phyloP scores from a whole-genome alignment of 176 grass and related monocot genomes.

The Poa annua region DNA sequence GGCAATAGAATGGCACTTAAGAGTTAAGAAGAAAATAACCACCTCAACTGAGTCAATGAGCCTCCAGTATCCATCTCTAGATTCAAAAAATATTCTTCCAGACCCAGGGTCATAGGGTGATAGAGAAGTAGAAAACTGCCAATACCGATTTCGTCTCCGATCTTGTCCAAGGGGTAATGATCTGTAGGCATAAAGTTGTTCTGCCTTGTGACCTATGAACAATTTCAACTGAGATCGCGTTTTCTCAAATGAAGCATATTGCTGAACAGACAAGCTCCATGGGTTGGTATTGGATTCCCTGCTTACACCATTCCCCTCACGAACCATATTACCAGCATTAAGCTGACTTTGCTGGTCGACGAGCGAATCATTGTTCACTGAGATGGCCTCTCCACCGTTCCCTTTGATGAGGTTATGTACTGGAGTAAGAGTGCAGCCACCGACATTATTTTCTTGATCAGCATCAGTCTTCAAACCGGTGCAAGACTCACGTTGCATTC shows the following conservation, averaged over 20 bases:
- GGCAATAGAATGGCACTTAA: neutral
- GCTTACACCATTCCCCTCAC: slow-evolving; percentile 56
- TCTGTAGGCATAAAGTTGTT: slow-evolving; percentile 87
- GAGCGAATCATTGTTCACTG: slow-evolving; percentile 44
- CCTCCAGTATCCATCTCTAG: slow-evolving; percentile 77
- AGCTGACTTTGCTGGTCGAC: slow-evolving; percentile 48
- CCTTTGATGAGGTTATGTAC: slow-evolving; percentile 45
- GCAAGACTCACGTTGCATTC: slow-evolving; percentile 56
- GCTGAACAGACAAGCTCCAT: slow-evolving; percentile 61
- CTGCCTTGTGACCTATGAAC: slow-evolving; percentile 81
- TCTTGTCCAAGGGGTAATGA: slow-evolving; percentile 94
- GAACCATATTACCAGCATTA: slow-evolving; percentile 46
- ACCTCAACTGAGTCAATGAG: slow-evolving; percentile 92
- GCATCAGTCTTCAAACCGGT: slow-evolving; percentile 42
- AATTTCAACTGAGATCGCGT: slow-evolving; percentile 84
- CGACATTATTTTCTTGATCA: slow-evolving; percentile 56
- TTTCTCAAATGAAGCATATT: slow-evolving; percentile 83
- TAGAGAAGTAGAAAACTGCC: slow-evolving; percentile 85
- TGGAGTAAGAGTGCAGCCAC: slow-evolving; percentile 43
- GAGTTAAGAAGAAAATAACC: slow-evolving; percentile 38
- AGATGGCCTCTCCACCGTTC: slow-evolving; percentile 47
- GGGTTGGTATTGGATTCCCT: slow-evolving; percentile 51
- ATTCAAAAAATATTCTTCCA: slow-evolving; percentile 94
- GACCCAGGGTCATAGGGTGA: slow-evolving; percentile 91
- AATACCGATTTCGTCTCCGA: slow-evolving; percentile 90